Conservation (phyloP, 164 flowering plant species). For the Magnolia sinica region DNA sequence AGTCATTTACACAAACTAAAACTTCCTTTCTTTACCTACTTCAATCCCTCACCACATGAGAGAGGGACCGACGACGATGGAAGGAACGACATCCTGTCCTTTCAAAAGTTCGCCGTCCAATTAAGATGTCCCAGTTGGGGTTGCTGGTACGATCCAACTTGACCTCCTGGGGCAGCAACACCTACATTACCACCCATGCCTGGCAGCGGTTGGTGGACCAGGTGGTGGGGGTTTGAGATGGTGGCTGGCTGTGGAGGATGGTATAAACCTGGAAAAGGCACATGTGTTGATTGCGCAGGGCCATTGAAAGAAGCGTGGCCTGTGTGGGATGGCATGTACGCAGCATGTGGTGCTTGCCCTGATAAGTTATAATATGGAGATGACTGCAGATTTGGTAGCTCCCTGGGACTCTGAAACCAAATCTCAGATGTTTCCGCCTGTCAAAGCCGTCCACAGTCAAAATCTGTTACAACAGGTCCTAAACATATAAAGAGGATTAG, state of each 20-base stretch:
- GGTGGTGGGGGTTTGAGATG: constrained; percentile 64
- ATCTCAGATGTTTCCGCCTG: constrained; percentile 91
- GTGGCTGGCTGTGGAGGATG: constrained; percentile 60
- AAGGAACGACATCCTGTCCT: not conserved
- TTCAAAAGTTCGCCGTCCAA: constrained; percentile 72
- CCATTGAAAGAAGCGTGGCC: constrained; percentile 74
- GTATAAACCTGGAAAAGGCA: constrained; percentile 80
- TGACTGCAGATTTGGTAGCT: constrained; percentile 62
- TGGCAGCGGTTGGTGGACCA: constrained; percentile 41
- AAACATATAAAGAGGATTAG: not conserved
- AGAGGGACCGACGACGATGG: not conserved
- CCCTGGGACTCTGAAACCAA: constrained; percentile 88
- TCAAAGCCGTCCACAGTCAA: not conserved
- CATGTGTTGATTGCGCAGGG: constrained; percentile 64
- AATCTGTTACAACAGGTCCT: not conserved
- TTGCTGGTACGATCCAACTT: constrained; percentile 71
- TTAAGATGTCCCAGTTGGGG: constrained; percentile 76
- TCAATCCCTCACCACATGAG: not conserved
- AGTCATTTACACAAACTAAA: not conserved
- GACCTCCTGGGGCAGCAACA: constrained; percentile 55
- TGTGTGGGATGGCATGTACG: constrained; percentile 74
- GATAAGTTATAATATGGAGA: constrained; percentile 73
- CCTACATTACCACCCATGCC: constrained; percentile 66
- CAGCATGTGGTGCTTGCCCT: constrained; percentile 68
- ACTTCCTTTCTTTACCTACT: constrained; percentile 2